Base-by-base conservation (phyloP, 176 grass and related monocot species). In the Triticum monococcum region DNA sequence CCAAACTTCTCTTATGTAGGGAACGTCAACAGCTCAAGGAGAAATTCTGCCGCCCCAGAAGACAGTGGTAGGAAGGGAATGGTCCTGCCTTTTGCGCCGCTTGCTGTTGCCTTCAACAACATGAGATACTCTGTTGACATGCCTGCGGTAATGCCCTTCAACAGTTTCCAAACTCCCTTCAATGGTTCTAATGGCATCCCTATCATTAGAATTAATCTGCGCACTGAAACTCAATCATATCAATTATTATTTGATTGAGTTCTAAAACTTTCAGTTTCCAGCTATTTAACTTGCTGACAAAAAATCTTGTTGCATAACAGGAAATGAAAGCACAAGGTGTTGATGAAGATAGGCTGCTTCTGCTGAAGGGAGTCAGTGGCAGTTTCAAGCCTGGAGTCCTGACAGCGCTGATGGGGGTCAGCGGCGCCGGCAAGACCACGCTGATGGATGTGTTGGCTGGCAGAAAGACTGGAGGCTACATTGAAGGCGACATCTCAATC, bases 311-410 rank as follows among this genome's bases (percentile, higher is more conserved):
- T 83, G 12, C 54, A 78, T 37, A 64, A 45, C 79, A 92, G 90
- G 92, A 88, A 93, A 93, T 93, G 92, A 93, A 91, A 90, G 81
- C 85, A 79, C 86, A 91, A 83, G 91, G 91, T 56, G 89, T 93
- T 16, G 82, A 91, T 22, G 75, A 93, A 86, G 86, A 93, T 43
- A 81, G 89, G 38, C 78, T 93, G 61, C 71, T 90, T 62, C 67
- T 91, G 16, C 65, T 93, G 28, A 93, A 93, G 72, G 89, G 86
- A 56, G 82, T 93, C n/a, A 86, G 65, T 74, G 91, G 91, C 38
- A 82, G 72, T 14, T 93, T 93, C 79, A 90, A 83, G 78, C 88
- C 91, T 9, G 91, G 88, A 68, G 88, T 93, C 38, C 85, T 93
- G 52, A 86, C 91, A 3, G 88, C 88, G 24, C 70, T 91, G 65